Percentiles rank a stretch among this genome's conserved stretches.
Evolutionary conservation across 495 filamentous ascomycete genomes (phyloP).

Genomic region (Cetradonia linearis): DNA sequence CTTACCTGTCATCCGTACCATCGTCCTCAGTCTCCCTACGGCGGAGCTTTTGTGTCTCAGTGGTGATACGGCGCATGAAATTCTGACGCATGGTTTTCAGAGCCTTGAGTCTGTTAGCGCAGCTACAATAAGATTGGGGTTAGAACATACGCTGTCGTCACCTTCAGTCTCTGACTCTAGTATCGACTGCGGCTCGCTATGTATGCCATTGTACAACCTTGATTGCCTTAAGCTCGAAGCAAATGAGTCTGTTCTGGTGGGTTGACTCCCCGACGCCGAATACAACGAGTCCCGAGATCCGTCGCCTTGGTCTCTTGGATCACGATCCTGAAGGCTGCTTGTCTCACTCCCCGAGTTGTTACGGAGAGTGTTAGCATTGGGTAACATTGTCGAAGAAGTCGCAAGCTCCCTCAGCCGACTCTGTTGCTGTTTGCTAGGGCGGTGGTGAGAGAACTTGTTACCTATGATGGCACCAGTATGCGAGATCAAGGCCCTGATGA

Average conservation of each 20-base stretch:
- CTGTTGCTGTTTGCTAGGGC: constrained; percentile 65
- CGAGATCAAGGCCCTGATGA: constrained; percentile 86
- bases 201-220: neutral
- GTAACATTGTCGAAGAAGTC: constrained; percentile 39
- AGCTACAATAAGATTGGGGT: neutral
- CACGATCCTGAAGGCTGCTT: constrained; percentile 21
- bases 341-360: constrained; percentile 26
- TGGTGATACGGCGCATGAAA: constrained; percentile 23
- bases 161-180: constrained; percentile 17
- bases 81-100: constrained; percentile 21
- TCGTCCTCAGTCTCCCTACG: constrained; percentile 25
- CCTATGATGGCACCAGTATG: constrained; percentile 94
- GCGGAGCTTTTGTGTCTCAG: constrained; percentile 16
- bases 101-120: constrained; percentile 8
- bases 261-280: constrained; percentile 11
- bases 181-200: constrained; percentile 16
- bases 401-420: constrained; percentile 73
- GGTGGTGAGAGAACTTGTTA: constrained; percentile 88
- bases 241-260: constrained; percentile 22
- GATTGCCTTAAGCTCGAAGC: constrained; percentile 15
- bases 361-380: constrained; percentile 39
- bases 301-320: constrained; percentile 9
- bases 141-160: constrained; percentile 10
- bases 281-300: constrained; percentile 9
- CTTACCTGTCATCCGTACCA: constrained; percentile 34